Conservation (phyloP, 75 land plant genomes). For the Cunninghamia lanceolata region DNA sequence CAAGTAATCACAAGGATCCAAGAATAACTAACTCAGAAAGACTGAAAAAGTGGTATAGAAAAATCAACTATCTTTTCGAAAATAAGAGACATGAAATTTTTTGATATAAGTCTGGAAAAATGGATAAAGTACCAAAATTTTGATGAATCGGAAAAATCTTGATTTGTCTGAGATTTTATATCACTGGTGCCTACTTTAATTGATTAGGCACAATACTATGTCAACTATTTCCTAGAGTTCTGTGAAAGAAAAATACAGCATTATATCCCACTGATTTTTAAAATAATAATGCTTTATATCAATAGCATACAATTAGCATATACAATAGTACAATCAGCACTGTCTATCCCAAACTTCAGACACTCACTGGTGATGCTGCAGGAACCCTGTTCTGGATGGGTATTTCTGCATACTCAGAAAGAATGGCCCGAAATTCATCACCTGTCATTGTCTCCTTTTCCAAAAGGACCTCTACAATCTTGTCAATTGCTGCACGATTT, state of each 20-base stretch:
- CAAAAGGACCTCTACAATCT: slow-evolving; percentile 90
- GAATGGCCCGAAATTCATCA: slow-evolving; percentile 89
- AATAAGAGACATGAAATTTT: not conserved
- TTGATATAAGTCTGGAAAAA: not conserved
- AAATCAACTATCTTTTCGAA: not conserved
- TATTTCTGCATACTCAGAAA: slow-evolving; percentile 86
- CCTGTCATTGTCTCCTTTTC: slow-evolving; percentile 96
- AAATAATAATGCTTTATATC: not conserved
- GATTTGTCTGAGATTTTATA: not conserved
- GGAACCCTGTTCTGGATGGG: slow-evolving; percentile 80
- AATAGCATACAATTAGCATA: slow-evolving; percentile 5
- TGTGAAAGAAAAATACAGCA: not conserved
- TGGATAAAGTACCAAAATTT: not conserved
- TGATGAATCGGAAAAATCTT: not conserved
- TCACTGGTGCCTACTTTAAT: not conserved
- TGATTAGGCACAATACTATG: not conserved
- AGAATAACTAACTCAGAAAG: not conserved
- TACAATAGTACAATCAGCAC: not conserved
- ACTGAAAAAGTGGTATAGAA: not conserved
- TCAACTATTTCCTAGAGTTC: not conserved
- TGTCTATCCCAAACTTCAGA: slow-evolving; percentile 1
- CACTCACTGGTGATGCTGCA: slow-evolving; percentile 49
- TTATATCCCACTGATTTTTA: not conserved
- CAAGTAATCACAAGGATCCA: not conserved
- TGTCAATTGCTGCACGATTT: slow-evolving; percentile 97